Conservation (phyloP, 2,329 filamentous ascomycete genomes). For the Eurotiales sp. region DNA sequence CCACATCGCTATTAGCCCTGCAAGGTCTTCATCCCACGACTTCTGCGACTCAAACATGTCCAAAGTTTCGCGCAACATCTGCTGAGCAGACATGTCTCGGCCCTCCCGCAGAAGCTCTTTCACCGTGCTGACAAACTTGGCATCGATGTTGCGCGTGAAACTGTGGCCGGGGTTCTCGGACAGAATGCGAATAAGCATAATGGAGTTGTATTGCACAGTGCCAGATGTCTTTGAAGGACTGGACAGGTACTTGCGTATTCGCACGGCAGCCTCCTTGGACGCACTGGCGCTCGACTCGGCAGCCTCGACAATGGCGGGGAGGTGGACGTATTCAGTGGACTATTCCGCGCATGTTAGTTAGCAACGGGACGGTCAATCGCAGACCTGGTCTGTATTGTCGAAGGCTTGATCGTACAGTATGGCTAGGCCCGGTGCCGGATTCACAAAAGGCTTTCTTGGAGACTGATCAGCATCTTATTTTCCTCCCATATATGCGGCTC, state of each 20-base stretch:
- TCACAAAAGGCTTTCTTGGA: constrained; percentile 75
- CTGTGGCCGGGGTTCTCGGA: constrained; percentile 84
- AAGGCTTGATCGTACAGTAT: constrained; percentile 41
- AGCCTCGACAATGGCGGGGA: constrained; percentile 89
- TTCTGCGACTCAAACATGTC: constrained; percentile 72
- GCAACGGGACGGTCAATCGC: too few species aligned
- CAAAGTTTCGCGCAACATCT: constrained; percentile 83
- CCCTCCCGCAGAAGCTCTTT: constrained; percentile 71
- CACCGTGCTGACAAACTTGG: constrained; percentile 72
- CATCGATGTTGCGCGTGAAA: constrained; percentile 88
- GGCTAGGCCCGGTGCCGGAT: constrained; percentile 52
- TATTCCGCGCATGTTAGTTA: constrained; percentile 32
- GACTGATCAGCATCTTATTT: constrained; percentile 6
- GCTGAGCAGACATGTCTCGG: constrained; percentile 71
- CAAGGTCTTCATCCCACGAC: constrained; percentile 68
- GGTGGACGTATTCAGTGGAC: constrained; percentile 86
- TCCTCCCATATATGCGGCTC: not conserved
- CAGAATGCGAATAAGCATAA: constrained; percentile 92
- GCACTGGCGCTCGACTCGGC: constrained; percentile 89
- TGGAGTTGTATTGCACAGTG: constrained; percentile 86
- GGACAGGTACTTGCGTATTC: constrained; percentile 77
- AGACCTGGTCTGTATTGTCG: not conserved
- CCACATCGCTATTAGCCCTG: constrained; percentile 78
- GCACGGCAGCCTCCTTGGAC: constrained; percentile 72
- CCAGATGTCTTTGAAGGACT: constrained; percentile 63